phyloP scores from a whole-genome alignment of 306 rosid species.

The Delonix regia region DNA sequence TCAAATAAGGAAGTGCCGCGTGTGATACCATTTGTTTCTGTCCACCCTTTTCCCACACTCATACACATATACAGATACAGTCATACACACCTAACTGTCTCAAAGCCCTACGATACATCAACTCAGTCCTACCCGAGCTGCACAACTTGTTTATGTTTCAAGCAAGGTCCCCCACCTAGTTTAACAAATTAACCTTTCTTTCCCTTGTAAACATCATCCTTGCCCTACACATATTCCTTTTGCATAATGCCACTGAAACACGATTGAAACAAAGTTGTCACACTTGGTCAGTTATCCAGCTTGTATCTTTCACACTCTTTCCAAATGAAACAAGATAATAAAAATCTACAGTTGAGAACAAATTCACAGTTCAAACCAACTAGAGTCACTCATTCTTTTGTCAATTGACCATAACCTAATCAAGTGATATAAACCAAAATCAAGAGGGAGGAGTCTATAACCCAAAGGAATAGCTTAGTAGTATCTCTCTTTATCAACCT shows the following conservation, averaged over 20 bases:
- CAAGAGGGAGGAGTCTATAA: not conserved
- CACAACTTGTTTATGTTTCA: conserved; percentile 40
- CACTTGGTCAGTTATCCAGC: not conserved
- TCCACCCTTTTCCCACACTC: conserved; percentile 16
- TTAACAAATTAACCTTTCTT: conserved; percentile 47
- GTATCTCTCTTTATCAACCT: not conserved
- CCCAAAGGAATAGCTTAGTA: not conserved
- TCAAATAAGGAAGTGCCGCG: conserved; percentile 47
- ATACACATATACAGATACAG: not conserved
- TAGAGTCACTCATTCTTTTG: not conserved
- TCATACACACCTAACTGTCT: conserved; percentile 10
- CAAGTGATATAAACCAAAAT: not conserved
- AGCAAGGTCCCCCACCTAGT: conserved; percentile 14
- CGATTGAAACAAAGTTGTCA: conserved; percentile 12
- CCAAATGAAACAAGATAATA: conserved; percentile 8
- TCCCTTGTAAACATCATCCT: not conserved
- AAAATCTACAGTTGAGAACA: not conserved
- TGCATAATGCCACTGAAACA: conserved; percentile 14
- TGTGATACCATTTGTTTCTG: conserved; percentile 17
- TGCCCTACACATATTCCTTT: conserved; percentile 20
- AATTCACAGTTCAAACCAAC: not conserved
- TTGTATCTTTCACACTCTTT: not conserved
- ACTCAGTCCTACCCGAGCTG: conserved; percentile 42
- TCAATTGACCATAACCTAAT: not conserved
- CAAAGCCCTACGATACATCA: conserved; percentile 59